Evolutionary conservation across 2,329 filamentous ascomycete species (phyloP), one percentile per base, ranked within the genome.

Genomic region (Boeremia lycopersici): DNA sequence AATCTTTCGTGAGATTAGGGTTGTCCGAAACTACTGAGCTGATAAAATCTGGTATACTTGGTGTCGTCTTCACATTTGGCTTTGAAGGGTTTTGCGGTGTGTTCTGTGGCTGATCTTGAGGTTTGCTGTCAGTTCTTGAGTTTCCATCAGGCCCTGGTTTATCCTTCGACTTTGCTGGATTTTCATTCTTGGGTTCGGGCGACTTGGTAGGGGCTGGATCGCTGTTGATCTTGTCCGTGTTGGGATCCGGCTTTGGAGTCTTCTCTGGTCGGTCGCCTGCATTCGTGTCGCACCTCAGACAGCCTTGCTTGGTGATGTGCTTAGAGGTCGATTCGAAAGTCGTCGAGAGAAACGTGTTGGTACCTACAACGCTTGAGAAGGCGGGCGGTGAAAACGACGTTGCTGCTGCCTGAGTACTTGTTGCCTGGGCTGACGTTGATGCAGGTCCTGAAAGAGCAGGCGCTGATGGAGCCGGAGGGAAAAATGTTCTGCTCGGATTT

Each of bases 291-390:
- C 63, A 63, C 44, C 63, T 61, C 43, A 73, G 50, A 53, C 70
- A 72, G 13, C 67, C 69, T 29, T 52, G 53, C 30, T 61, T 57
- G 8, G 70, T 70, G 9, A 70, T 48, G 28, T 73, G 65, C 19
- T 61, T 67, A 2, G 65, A 66, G 1, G 67, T 71, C 9, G 64
- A 58, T 35, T 49, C 54, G 31, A 59, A 70, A 2, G 62, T 65
- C n/a, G 63, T 69, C 12, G 62, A 63, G 2, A 74, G 42, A 38
- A 57, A 74, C 4, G 67, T 70, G 2, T 66, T 57, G 10, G 57
- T 48, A n/a, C 63, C 30, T 56, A 53, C 43, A 48, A 59, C 2
- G 59, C 53, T 44, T 17, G 28, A 35, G 41, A 48, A 56, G 10
- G 33, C 35, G 10, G 51, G 45, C 7, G 48, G 38, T 26, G 34